phyloP scores from a whole-genome alignment of 208 protist genomes.

The Wallacemonas sp. region DNA sequence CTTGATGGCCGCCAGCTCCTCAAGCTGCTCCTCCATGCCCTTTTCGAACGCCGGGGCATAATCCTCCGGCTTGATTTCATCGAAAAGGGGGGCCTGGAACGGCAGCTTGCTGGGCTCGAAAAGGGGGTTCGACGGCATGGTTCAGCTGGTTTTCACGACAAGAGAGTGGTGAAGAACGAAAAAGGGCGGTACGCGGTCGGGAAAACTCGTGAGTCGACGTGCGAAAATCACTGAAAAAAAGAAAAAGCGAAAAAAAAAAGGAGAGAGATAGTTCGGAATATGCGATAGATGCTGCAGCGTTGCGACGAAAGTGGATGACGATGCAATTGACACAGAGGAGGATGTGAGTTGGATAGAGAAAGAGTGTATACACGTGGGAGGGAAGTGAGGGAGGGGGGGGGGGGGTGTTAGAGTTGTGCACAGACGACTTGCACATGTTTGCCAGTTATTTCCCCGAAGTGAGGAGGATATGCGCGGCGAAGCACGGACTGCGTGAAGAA shows the following conservation, averaged over 20 bases:
- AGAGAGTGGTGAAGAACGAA: not conserved
- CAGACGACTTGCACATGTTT: too few species aligned
- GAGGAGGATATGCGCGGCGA: too few species aligned
- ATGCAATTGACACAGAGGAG: too few species aligned
- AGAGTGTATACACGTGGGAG: too few species aligned
- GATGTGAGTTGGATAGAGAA: not conserved
- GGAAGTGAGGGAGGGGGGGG: not conserved
- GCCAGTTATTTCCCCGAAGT: too few species aligned
- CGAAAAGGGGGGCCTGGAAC: conserved; percentile 27
- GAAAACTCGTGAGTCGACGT: not conserved
- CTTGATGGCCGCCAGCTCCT: conserved; percentile 27
- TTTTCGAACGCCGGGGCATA: conserved; percentile 26
- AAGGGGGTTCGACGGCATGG: conserved; percentile 19
- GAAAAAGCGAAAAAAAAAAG: not conserved
- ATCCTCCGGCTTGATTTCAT: conserved; percentile 25
- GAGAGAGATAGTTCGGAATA: not conserved
- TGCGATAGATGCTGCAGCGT: not conserved
- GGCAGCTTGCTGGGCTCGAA: conserved; percentile 21
- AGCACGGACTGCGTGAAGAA: not conserved
- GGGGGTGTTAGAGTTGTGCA: not conserved
- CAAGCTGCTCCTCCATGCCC: conserved; percentile 22
- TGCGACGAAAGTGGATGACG: too few species aligned
- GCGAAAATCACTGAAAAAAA: too few species aligned
- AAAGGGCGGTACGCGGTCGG: not conserved
- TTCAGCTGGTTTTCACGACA: not conserved